Evolutionary conservation across 306 rosid species (phyloP), one percentile per base, ranked within the genome.

Genomic region (Begonia fuchsioides): DNA sequence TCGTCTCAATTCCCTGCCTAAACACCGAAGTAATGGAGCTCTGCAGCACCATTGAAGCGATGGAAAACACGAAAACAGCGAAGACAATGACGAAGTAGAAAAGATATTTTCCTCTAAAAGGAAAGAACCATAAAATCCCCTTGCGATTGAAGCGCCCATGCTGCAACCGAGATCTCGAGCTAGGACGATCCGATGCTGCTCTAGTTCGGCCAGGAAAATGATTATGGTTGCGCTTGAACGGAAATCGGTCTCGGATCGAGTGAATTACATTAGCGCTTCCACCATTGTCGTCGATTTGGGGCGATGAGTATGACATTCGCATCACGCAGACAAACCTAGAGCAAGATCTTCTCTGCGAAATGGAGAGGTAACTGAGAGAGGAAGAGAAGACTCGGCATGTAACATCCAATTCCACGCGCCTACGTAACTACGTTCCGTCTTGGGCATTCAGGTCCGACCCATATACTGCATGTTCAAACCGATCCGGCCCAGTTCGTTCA

Each of bases 31-130:
- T 71, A 60, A 82, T 82, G 43, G 94, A 85, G 76, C 76, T 90
- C 76, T 81, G 98, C 87, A 85, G 50, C 60, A 85, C 75, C 74
- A 90, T 61, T 51, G 94, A 77, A 12, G 90, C 95, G 53, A 71
- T 20, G 0, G 83, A 84, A 39, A 77, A 90, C 11, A 76, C 59
- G 53, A 85, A 79, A 7, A 85, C 72, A 10, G 74, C 85, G 15
- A 64, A 67, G 50, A 85, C 58, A 20, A 90, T 67, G 26, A 72
- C 51, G 12, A 59, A 67, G 54, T 77, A 90, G 64, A 85, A 58
- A 20, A 65, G 55, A 32, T 78, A 70, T 66, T 79, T 82, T 10
- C 80, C 81, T 44, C 68, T 84, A 15, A 66, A 69, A 8, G 82
- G 82, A 52, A 71, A 74, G 15, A 77, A 58, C 61, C 66, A 75